These are phyloP conservation scores for Fusarium sp. DNA, from an alignment of 2,329 filamentous ascomycete species.

Conservation along the genomic window DNA sequence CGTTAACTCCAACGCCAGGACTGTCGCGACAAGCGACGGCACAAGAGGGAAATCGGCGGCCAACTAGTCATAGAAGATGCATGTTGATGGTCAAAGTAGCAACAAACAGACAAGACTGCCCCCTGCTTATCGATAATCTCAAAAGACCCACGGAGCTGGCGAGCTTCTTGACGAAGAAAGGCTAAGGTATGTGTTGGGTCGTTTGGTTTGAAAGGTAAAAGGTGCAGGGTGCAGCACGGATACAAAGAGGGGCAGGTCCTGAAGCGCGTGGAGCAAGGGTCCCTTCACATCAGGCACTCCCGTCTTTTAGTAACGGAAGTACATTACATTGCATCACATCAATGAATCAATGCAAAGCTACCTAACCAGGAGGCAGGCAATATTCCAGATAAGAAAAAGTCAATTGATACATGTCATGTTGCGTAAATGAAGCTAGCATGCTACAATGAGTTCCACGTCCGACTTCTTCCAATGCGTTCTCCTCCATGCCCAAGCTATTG, in stretches of 20 bases:
- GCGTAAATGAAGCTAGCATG: constrained; percentile 13
- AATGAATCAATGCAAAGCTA: neutral
- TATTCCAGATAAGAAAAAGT: constrained; percentile 4
- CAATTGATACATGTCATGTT: constrained; percentile 30
- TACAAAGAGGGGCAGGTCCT: constrained; percentile 38
- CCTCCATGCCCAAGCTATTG: constrained; percentile 38
- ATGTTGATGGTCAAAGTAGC: constrained; percentile 34
- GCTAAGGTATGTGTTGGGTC: neutral
- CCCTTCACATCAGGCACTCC: neutral
- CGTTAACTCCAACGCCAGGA: constrained; percentile 10
- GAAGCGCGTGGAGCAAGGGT: constrained; percentile 15
- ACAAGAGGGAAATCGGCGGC: constrained; percentile 39
- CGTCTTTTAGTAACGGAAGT: neutral
- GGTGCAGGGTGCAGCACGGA: constrained; percentile 3
- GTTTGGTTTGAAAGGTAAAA: constrained; percentile 13
- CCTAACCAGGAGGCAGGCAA: neutral
- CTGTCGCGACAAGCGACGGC: constrained; percentile 23
- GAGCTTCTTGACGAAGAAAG: constrained; percentile 18
- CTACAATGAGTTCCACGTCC: constrained; percentile 19
- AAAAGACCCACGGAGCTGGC: constrained; percentile 13
- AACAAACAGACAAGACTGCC: constrained; percentile 3
- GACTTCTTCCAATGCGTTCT: constrained; percentile 30
- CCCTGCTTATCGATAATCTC: constrained; percentile 13
- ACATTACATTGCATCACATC: neutral
- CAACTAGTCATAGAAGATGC: constrained; percentile 44